Base-by-base conservation (phyloP, 148 eudicot genomes). In the Vaccinium macrocarpon region DNA sequence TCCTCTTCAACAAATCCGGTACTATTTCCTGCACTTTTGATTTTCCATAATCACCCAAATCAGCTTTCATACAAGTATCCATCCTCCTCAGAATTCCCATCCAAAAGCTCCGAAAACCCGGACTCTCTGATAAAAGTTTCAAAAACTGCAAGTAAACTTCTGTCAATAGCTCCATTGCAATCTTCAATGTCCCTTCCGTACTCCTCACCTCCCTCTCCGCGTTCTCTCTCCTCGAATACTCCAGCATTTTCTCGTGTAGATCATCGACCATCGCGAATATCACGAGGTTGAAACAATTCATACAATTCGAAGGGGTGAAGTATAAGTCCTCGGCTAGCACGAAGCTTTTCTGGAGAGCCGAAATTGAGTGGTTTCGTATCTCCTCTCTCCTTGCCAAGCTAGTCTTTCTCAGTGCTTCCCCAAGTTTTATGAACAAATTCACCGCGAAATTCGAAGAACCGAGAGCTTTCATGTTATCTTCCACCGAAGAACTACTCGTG, bases 1-100 rank as follows among this genome's bases (percentile, higher is more conserved):
- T 91, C 87, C 87, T 97, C 80, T 86, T 92, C 78, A 97, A 78
- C 79, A 95, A 82, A 16, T 84, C 83, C 0, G 99, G 98, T 13
- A 97, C 91, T 12, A 94, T 86, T 1, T 91, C 89, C 38, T 91
- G 92, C 92, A 97, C 84, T 80, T 86, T 88, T 19, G 97, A 93
- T 8, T 87, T 87, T 0, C 98, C 98, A 55, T 93, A 91, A 5
- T 79, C 90, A 3, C 96, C 97, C 80, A 95, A 84, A 62, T 93
- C 98, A 2, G 95, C 94, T 87, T 97, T 97, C 97, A 95, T 93
- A 50, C 96, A 97, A 27, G 96, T 93, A 74, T 93, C 99, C 99
- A 97, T 95, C 83, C 97, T 92, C 71, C 99, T 89, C 56, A 97
- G 83, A 48, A 97, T 81, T 2, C 97, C 96, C 57, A 93, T 80